Percentiles rank a stretch among this genome's conserved stretches.
phyloP scores from a whole-genome alignment of 129 eudicot genomes.

The Artemisia argyi region DNA sequence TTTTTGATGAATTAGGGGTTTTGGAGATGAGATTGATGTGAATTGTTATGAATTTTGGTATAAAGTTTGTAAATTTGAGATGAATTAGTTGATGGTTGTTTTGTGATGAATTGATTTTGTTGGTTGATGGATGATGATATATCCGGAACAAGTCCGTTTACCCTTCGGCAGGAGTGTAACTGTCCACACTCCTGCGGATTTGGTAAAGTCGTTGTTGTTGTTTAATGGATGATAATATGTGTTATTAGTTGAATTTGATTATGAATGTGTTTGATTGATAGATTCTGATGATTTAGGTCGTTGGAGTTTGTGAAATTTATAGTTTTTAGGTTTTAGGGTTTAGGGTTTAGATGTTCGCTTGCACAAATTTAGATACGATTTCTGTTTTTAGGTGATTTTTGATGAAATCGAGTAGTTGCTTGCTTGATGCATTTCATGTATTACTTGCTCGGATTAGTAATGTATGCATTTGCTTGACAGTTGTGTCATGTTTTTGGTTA shows the following conservation, averaged over 20 bases:
- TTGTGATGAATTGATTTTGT: not conserved
- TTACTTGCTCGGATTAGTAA: too few species aligned
- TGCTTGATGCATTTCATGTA: too few species aligned
- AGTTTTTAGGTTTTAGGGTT: conserved; percentile 12
- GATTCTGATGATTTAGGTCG: not conserved
- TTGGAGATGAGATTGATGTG: conserved; percentile 15
- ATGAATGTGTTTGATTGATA: not conserved
- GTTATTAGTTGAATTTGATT: not conserved
- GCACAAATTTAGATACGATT: not conserved
- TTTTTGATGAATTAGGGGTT: too few species aligned
- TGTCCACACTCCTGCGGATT: too few species aligned
- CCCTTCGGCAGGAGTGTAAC: too few species aligned
- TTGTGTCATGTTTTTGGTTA: too few species aligned
- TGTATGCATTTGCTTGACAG: too few species aligned
- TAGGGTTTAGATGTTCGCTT: conserved; percentile 1
- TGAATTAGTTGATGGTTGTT: conserved; percentile 17
- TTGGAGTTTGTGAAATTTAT: not conserved
- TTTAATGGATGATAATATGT: too few species aligned
- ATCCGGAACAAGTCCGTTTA: too few species aligned
- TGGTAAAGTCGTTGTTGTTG: too few species aligned
- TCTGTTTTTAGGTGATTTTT: not conserved
- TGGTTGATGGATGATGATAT: too few species aligned
- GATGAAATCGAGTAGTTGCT: too few species aligned
- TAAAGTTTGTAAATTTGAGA: not conserved
- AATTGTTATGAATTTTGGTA: conserved; percentile 17